Evolutionary conservation across 345 rosid genomes (phyloP).

Genomic region (Bruguiera parviflora): DNA sequence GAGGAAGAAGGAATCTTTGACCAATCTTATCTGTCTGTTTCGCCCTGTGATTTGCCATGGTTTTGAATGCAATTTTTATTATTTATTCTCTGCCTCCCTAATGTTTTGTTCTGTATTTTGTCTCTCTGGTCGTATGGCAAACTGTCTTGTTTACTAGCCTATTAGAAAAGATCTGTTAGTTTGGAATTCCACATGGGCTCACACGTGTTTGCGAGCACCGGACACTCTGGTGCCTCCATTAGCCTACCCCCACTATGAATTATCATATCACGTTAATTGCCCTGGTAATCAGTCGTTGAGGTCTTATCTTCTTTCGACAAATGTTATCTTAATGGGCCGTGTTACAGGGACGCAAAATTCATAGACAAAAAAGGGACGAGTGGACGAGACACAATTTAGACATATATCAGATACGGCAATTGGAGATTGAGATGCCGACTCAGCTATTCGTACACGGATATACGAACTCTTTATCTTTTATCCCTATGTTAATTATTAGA

Average conservation of each 20-base stretch:
- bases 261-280: too few relatives aligned
- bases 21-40: not conserved
- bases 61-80: constrained; percentile 3
- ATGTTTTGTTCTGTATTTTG: not conserved
- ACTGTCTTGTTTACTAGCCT: not conserved
- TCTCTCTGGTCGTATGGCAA: constrained; percentile 6
- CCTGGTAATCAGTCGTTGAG: not conserved
- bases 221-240: not conserved
- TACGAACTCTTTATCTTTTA: too few relatives aligned
- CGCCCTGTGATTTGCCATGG: constrained; percentile 4
- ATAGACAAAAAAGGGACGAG: too few relatives aligned
- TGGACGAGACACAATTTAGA: too few relatives aligned
- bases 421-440: too few relatives aligned
- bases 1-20: not conserved
- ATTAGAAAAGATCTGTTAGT: not conserved
- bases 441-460: too few relatives aligned
- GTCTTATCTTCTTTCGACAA: not conserved
- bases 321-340: not conserved
- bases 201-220: constrained; percentile 9
- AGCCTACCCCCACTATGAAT: not conserved
- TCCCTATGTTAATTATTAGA: not conserved
- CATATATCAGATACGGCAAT: too few relatives aligned
- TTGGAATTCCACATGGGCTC: constrained; percentile 7
- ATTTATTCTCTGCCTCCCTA: not conserved
- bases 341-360: too few relatives aligned